Evolutionary conservation across 179 eudicot genomes (phyloP).

Genomic region (Spinacia oleracea): DNA sequence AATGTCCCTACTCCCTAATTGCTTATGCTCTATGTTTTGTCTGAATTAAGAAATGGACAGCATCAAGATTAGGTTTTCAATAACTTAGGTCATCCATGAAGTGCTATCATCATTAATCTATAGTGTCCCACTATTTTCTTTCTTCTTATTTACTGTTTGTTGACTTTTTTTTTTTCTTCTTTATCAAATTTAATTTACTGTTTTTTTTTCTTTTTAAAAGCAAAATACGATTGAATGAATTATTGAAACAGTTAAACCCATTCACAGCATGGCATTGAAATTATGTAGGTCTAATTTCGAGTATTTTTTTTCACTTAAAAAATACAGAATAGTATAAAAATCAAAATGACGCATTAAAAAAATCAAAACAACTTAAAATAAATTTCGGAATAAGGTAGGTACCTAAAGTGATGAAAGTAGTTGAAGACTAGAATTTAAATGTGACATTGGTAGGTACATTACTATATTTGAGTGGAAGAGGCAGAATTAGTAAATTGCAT

Average conservation of each 20-base stretch:
- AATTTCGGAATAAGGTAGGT: too few relatives aligned
- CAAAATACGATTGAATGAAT: not conserved
- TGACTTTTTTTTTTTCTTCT: slow-evolving; percentile 15
- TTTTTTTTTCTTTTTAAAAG: not conserved
- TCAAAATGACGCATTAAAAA: too few relatives aligned
- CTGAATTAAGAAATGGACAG: slow-evolving; percentile 23
- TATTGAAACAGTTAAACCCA: too few relatives aligned
- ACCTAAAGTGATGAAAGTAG: not conserved
- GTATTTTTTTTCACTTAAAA: too few relatives aligned
- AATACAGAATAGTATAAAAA: too few relatives aligned
- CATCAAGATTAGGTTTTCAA: slow-evolving; percentile 1
- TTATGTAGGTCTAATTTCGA: too few relatives aligned
- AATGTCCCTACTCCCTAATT: slow-evolving; percentile 19
- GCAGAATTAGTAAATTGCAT: not conserved
- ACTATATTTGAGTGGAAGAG: not conserved
- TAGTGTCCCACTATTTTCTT: slow-evolving; percentile 29
- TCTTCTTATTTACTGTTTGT: slow-evolving; percentile 7
- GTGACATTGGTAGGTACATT: not conserved
- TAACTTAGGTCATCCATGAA: slow-evolving; percentile 25
- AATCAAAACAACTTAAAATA: too few relatives aligned
- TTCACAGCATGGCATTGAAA: too few relatives aligned
- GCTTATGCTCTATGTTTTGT: slow-evolving; percentile 16
- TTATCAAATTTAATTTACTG: not conserved
- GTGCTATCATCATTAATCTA: slow-evolving; percentile 22
- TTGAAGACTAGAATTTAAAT: not conserved